Evolutionary conservation across 306 rosid genomes (phyloP), one percentile per base, ranked within the genome.

Genomic region (Malus sieversii): DNA sequence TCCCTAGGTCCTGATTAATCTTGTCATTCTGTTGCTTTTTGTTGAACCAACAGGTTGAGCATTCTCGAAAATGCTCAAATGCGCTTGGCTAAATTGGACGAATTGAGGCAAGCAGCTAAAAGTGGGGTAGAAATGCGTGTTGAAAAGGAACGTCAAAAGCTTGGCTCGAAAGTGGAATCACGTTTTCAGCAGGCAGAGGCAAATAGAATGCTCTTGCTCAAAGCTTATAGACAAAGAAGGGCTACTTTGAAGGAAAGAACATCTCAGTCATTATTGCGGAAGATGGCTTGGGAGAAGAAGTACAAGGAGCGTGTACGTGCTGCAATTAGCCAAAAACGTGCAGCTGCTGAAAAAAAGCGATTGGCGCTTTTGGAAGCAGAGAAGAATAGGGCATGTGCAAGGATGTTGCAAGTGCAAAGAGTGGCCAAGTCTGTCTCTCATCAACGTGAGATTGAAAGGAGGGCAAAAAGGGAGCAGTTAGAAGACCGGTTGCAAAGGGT

Each of bases 401-500:
- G 96, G 72, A 74, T 87, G 68, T 82, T 83, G 79, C 95, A 94
- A 84, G 97, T 88, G 70, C 86, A 79, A 68, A 81, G 86, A 40
- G 96, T 90, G 79, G 98, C 95, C 0, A 87, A 85, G 75, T 88
- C 90, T 74, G 89, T 94, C 64, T 88, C 91, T 75, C 90, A 92
- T 78, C 96, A 90, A 72, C 96, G 97, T 45, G 98, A 92, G 90
- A 80, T 86, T 73, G 96, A 94, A 84, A 89, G 96, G 80, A 88
- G 90, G 90, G 84, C 74, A 76, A 88, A 85, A 85, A 90, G 84
- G 80, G 93, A 90, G 16, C 87, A 86, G 81, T 85, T 94, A 89
- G 98, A 94, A 86, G 84, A 92, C 77, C 95, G 97, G 76, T 81
- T 94, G 78, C 94, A 88, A 85, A 92, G 94, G 94, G 98, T 94